Conservation (phyloP, 805 yeast species). For the Saccharomycopsis microspora region DNA sequence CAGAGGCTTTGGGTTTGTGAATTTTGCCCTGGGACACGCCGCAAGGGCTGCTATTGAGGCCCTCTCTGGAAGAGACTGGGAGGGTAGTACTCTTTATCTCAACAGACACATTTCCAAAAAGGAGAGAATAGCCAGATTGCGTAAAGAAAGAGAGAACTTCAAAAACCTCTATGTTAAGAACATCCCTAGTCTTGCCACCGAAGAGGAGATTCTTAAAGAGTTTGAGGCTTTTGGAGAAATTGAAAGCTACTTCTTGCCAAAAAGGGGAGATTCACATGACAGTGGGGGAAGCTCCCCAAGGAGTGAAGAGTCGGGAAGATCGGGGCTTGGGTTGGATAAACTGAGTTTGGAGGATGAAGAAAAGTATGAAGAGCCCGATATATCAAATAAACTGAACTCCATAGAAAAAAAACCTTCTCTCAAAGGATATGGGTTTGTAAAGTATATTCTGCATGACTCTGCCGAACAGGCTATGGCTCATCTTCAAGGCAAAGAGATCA, state of each 20-base stretch:
- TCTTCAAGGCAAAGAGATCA: slow-evolving; percentile 33
- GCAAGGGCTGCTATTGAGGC: slow-evolving; percentile 52
- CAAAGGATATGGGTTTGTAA: slow-evolving; percentile 44
- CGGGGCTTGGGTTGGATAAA: background rate
- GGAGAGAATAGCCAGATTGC: slow-evolving; percentile 42
- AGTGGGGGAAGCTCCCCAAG: background rate
- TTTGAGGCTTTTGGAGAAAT: slow-evolving; percentile 38
- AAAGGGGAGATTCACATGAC: slow-evolving; percentile 20
- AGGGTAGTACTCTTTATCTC: slow-evolving; percentile 29
- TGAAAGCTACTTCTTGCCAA: slow-evolving; percentile 43
- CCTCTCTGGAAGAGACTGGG: slow-evolving; percentile 33
- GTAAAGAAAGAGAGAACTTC: slow-evolving; percentile 34
- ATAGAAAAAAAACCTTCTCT: slow-evolving; percentile 15
- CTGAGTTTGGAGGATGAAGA: slow-evolving; percentile 1
- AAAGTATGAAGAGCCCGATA: slow-evolving; percentile 1
- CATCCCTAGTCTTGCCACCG: slow-evolving; percentile 29
- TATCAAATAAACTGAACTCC: no score
- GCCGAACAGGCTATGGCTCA: slow-evolving; percentile 37
- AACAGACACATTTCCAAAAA: slow-evolving; percentile 56
- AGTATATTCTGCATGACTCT: slow-evolving; percentile 35
- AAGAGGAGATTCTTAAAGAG: slow-evolving; percentile 28
- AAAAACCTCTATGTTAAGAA: slow-evolving; percentile 44
- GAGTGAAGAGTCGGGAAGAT: background rate
- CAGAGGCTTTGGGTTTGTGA: slow-evolving; percentile 57
- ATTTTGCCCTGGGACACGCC: slow-evolving; percentile 42